Conservation (phyloP, 805 yeast species). For the Kodamaea hsintzibuensis region DNA sequence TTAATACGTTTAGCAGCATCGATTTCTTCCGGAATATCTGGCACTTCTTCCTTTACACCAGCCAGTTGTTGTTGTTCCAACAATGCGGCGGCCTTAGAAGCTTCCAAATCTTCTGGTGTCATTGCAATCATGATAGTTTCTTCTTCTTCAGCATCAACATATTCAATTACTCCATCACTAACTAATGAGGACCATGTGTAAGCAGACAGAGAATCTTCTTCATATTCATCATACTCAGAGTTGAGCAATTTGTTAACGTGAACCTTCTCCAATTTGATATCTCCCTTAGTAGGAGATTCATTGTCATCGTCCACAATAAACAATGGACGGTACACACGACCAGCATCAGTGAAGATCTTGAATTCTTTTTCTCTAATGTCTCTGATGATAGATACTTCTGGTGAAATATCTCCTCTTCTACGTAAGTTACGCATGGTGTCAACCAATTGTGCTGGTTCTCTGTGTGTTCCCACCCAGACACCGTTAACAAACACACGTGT, state of each 20-base stretch:
- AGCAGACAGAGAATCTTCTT: slow-evolving; percentile 44
- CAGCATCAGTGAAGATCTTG: slow-evolving; percentile 96
- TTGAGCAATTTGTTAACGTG: slow-evolving; percentile 72
- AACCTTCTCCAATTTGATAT: slow-evolving; percentile 79
- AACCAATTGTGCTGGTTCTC: slow-evolving; percentile 91
- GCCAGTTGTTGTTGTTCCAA: slow-evolving; percentile 29
- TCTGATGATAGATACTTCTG: slow-evolving; percentile 95
- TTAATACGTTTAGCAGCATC: slow-evolving; percentile 88
- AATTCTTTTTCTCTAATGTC: slow-evolving; percentile 97
- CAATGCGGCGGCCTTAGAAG: slow-evolving; percentile 46
- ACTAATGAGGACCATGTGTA: slow-evolving; percentile 87
- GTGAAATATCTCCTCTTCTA: slow-evolving; percentile 92
- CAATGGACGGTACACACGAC: slow-evolving; percentile 95
- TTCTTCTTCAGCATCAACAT: slow-evolving; percentile 98
- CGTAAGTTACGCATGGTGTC: slow-evolving; percentile 88
- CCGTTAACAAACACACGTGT: slow-evolving; percentile 97
- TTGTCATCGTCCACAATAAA: slow-evolving; percentile 89
- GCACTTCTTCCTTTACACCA: not conserved
- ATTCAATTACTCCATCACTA: slow-evolving; percentile 86
- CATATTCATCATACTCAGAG: slow-evolving; percentile 63
- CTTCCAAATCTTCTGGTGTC: slow-evolving; percentile 95
- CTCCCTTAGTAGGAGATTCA: slow-evolving; percentile 67
- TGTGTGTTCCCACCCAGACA: slow-evolving; percentile 99
- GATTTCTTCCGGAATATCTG: slow-evolving; percentile 29
- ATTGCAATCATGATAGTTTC: slow-evolving; percentile 98